Percentiles rank a stretch among this genome's conserved stretches.
Conservation (phyloP, 2,329 filamentous ascomycete genomes). For the Gaeumannomyces sp. region DNA sequence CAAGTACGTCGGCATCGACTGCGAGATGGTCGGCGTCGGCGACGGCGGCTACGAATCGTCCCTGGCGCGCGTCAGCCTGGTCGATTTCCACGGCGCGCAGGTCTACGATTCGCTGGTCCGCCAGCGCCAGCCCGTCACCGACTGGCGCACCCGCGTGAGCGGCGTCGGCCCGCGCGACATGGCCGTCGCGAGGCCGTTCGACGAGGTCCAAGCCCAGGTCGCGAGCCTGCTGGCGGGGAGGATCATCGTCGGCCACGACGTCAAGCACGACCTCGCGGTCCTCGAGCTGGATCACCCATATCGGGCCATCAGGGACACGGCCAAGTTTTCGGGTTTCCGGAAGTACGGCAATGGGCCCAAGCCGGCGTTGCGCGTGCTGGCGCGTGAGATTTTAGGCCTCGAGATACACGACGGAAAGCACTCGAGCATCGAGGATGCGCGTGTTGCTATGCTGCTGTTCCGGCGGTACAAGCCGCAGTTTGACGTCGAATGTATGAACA, state of each 20-base stretch:
- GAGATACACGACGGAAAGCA: constrained; percentile 60
- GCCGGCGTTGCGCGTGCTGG: constrained; percentile 57
- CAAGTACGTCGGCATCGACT: constrained; percentile 90
- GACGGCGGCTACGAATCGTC: constrained; percentile 63
- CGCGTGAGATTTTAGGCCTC: constrained; percentile 49
- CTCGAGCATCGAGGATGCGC: constrained; percentile 71
- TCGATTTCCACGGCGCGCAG: constrained; percentile 89
- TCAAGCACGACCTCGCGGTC: constrained; percentile 72
- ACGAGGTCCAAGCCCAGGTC: constrained; percentile 69
- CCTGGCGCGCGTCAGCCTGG: constrained; percentile 80
- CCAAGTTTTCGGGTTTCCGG: constrained; percentile 67
- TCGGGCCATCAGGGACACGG: constrained; percentile 77
- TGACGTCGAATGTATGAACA: constrained; percentile 70
- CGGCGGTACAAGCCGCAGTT: constrained; percentile 77
- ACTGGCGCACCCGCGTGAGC: constrained; percentile 84
- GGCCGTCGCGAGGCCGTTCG: constrained; percentile 61
- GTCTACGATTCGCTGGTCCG: constrained; percentile 91
- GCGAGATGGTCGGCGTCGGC: constrained; percentile 94
- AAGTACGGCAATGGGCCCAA: constrained; percentile 62
- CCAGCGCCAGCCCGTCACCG: constrained; percentile 69
- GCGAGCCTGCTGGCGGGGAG: constrained; percentile 61
- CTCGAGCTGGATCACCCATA: constrained; percentile 74
- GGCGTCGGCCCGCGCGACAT: constrained; percentile 74
- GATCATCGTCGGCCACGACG: constrained; percentile 76
- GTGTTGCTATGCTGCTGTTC: constrained; percentile 86